A percentile compares a stretch with the other conserved stretches of the same genome.
phyloP scores from a whole-genome alignment of 495 filamentous ascomycete species.

The Aspergillus haitiensis region DNA sequence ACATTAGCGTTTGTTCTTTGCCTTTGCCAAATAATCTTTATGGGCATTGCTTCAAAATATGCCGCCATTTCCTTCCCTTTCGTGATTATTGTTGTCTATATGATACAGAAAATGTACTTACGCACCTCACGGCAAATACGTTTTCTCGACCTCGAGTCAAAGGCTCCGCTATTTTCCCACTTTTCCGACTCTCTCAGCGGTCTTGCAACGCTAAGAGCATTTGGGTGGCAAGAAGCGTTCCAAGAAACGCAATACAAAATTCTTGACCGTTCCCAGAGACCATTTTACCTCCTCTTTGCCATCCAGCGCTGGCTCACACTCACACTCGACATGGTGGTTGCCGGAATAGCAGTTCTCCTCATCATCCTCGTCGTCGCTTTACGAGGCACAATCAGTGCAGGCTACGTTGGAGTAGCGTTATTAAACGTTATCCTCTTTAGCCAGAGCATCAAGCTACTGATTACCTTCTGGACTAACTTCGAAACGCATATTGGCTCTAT shows the following conservation, averaged over 20 bases:
- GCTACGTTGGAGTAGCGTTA: slow-evolving; percentile 52
- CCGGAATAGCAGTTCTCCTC: slow-evolving; percentile 40
- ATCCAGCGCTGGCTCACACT: slow-evolving; percentile 48
- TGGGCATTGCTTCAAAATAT: slow-evolving; percentile 39
- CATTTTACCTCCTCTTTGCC: slow-evolving; percentile 50
- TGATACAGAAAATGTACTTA: slow-evolving; percentile 56
- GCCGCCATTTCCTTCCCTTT: slow-evolving; percentile 42
- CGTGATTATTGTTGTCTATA: slow-evolving; percentile 37
- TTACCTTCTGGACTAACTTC: slow-evolving; percentile 57
- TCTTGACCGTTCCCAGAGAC: slow-evolving; percentile 53
- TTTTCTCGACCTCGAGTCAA: slow-evolving; percentile 56
- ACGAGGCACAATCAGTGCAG: slow-evolving; percentile 35
- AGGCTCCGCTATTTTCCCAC: slow-evolving; percentile 53
- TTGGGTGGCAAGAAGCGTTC: slow-evolving; percentile 44
- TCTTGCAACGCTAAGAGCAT: slow-evolving; percentile 48
- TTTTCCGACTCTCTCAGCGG: slow-evolving; percentile 49
- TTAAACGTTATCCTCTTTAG: slow-evolving; percentile 49
- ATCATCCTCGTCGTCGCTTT: slow-evolving; percentile 37
- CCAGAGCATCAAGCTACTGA: slow-evolving; percentile 45
- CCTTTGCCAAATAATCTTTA: slow-evolving; percentile 42
- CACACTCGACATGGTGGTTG: slow-evolving; percentile 42
- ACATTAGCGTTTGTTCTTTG: slow-evolving; percentile 32
- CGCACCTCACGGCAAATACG: slow-evolving; percentile 59
- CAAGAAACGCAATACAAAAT: slow-evolving; percentile 38
- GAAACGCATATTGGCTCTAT: slow-evolving; percentile 60